Evolutionary conservation across 1,139 yeast species (phyloP), one percentile per base, ranked within the genome.

Genomic region (Protomyces lactucae-debilis): DNA sequence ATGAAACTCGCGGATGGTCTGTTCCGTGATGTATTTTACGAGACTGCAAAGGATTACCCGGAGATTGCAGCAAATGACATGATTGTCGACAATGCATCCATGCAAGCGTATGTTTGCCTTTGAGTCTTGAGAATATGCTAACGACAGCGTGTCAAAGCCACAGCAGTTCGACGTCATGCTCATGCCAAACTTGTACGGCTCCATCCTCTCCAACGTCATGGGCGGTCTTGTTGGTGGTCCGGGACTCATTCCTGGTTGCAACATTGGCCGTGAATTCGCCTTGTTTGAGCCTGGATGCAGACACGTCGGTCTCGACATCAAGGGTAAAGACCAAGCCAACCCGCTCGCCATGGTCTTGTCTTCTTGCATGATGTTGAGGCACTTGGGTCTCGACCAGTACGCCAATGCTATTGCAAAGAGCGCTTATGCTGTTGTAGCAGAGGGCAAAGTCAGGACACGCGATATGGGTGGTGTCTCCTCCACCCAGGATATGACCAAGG

Each of bases 211-310:
- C 71, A 93, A 93, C 84, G 91, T 93, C 75, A 98, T 98, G 81
- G 97, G 99, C 71, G 99, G 96, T 70, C 83, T 93, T 73, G 88
- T 93, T 71, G 99, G 99, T 78, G 98, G 98, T 73, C 98, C 98
- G 75, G 98, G 98, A 79, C 83, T 93, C 73, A 97, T 93, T 66
- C 97, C 99, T 73, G 98, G 98, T 79, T 97, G 96, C 73, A 89
- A 91, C 83, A 91, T 89, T 73, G 98, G 99, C 79, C 88, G 97
- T 78, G 97, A 93, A 75, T 87, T 88, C 78, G 98, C 99, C 67
- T 95, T 93, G 70, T 93, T 93, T 78, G 99, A 93, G 83, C 99
- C 99, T 73, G 99, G 98, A 79, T 92, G 97, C 81, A 88, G 98
- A 83, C 99, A 93, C 81, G 98, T 92, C 74, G 99, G 98, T 79